Evolutionary conservation across 257 asterid species (phyloP).

Genomic region (Dorcoceras hygrometricum): DNA sequence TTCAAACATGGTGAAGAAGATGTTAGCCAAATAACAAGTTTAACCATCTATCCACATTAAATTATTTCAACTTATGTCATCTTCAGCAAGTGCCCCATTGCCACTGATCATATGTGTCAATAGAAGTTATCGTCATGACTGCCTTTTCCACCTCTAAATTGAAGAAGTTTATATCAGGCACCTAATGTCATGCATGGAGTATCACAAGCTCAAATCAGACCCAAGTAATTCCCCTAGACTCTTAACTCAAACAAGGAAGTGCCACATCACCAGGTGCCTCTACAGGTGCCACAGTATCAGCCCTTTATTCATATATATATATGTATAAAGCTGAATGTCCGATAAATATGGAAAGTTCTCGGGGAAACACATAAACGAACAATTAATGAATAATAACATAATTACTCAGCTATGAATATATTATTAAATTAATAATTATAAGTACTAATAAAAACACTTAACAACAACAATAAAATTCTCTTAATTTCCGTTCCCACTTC

Average conservation of each 20-base stretch:
- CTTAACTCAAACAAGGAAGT: conserved; percentile 13
- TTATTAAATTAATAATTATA: too few relatives aligned
- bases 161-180: conserved; percentile 3
- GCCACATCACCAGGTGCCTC: too few relatives aligned
- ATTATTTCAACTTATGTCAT: conserved; percentile 1
- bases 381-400: too few relatives aligned
- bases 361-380: too few relatives aligned
- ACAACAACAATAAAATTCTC: too few relatives aligned
- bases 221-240: neutral
- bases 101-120: neutral
- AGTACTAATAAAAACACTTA: too few relatives aligned
- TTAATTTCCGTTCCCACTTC: too few relatives aligned
- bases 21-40: conserved; percentile 8
- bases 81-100: neutral
- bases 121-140: conserved; percentile 1
- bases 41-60: conserved; percentile 4
- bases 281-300: too few relatives aligned
- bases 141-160: neutral
- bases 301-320: too few relatives aligned
- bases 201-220: neutral
- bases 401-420: too few relatives aligned
- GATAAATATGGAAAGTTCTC: too few relatives aligned
- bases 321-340: too few relatives aligned
- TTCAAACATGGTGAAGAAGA: conserved; percentile 1
- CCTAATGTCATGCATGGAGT: neutral